Evolutionary conservation across 2,329 filamentous ascomycete genomes (phyloP).

Genomic region (Aspergillus terreus): DNA sequence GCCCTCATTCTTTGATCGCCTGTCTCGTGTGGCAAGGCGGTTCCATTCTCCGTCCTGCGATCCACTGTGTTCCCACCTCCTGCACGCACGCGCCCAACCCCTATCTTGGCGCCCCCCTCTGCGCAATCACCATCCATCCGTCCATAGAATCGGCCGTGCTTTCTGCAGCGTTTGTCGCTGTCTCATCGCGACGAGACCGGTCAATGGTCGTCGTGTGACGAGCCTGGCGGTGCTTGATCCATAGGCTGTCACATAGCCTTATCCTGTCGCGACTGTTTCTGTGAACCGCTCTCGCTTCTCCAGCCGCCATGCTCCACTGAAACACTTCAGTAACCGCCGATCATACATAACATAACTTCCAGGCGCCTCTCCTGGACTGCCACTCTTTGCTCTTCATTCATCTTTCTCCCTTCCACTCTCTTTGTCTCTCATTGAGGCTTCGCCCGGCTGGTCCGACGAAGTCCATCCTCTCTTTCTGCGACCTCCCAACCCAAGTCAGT

Average conservation of each 20-base stretch:
- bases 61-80: not conserved
- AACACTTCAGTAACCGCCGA: constrained; percentile 9
- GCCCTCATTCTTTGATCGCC: not conserved
- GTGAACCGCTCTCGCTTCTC: not conserved
- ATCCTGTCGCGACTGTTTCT: not conserved
- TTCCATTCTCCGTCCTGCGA: too few species aligned
- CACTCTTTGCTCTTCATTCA: constrained; percentile 13
- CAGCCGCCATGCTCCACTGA: not conserved
- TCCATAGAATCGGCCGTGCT: not conserved
- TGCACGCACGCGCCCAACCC: not conserved
- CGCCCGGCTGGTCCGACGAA: constrained; percentile 35
- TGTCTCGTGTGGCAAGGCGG: not conserved
- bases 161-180: not conserved
- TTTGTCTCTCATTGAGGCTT: constrained; percentile 21
- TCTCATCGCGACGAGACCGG: not conserved
- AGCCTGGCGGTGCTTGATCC: not conserved
- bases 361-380: not conserved
- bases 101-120: not conserved
- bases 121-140: not conserved
- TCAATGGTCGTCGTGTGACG: not conserved
- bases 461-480: constrained; percentile 13
- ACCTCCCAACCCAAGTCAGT: not conserved
- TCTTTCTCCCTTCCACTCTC: constrained; percentile 4
- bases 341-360: constrained; percentile 1
- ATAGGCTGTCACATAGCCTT: not conserved